These are phyloP conservation scores for Populus trichocarpa DNA, from an alignment of 441 rosid genomes.

Conservation along the genomic window DNA sequence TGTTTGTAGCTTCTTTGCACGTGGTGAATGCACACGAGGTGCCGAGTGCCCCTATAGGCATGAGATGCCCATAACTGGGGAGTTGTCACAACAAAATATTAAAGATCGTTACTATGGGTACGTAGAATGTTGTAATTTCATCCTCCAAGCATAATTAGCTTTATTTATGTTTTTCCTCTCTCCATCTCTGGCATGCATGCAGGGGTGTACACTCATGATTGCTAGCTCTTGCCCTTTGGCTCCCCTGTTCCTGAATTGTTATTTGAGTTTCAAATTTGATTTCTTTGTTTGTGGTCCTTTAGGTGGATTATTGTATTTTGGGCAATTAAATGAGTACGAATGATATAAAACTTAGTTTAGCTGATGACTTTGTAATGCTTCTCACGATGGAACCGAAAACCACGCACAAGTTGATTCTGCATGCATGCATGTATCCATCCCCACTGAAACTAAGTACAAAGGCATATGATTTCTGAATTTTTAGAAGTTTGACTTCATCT, in stretches of 20 bases:
- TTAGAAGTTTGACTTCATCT: neutral
- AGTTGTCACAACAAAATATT: constrained; percentile 89
- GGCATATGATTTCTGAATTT: neutral
- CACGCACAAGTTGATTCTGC: neutral
- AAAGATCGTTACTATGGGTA: constrained; percentile 99
- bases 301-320: neutral
- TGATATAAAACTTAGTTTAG: too few relatives aligned
- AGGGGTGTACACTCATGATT: accelerated
- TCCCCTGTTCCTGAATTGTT: neutral
- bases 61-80: constrained; percentile 97
- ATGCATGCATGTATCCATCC: neutral
- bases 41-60: constrained; percentile 94
- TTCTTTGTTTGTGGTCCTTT: neutral
- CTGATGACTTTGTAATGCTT: neutral
- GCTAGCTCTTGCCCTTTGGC: neutral
- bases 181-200: neutral
- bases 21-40: constrained; percentile 97
- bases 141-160: neutral
- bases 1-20: constrained; percentile 85
- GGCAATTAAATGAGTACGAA: neutral
- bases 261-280: neutral
- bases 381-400: accelerated
- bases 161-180: neutral
- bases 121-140: constrained; percentile 16
- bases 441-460: neutral